A percentile compares a stretch with the other conserved stretches of the same genome.
phyloP scores from a whole-genome alignment of 1,284 basidiomycete species.

The Ceratorhiza oryzae-sativae region DNA sequence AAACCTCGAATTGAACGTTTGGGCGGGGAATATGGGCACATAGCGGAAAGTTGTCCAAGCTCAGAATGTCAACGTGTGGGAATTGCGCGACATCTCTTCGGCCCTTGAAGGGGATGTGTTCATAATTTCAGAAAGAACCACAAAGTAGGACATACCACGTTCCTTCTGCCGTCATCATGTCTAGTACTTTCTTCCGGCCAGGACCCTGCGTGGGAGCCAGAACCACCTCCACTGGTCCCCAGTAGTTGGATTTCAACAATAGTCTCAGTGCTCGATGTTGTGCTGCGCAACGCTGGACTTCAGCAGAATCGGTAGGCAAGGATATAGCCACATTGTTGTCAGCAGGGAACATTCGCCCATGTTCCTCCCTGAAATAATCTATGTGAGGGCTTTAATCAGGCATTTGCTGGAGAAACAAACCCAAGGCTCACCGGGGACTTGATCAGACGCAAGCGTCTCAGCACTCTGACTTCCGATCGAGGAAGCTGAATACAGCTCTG shows the following conservation, averaged over 20 bases:
- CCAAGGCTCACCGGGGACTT: not conserved
- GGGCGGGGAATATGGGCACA: not conserved
- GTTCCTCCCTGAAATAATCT: slow-evolving; percentile 18
- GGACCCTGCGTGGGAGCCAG: not conserved
- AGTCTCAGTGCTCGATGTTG: slow-evolving; percentile 6
- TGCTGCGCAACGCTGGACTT: slow-evolving; percentile 2
- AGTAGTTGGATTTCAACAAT: not conserved
- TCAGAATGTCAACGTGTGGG: not conserved
- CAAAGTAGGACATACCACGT: not conserved
- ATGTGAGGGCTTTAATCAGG: not conserved
- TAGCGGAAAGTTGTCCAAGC: slow-evolving; percentile 7
- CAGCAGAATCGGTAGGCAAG: slow-evolving; percentile 2
- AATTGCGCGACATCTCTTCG: slow-evolving; percentile 8
- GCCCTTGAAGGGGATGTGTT: not conserved
- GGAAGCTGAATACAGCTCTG: slow-evolving; percentile 18
- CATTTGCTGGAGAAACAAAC: not conserved
- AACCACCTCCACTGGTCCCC: slow-evolving; percentile 2
- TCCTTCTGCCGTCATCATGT: slow-evolving; percentile 19
- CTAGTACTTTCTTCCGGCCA: slow-evolving; percentile 6
- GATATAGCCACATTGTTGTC: slow-evolving; percentile 5
- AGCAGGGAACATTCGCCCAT: slow-evolving; percentile 10
- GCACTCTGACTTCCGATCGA: slow-evolving; percentile 17
- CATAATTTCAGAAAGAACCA: not conserved
- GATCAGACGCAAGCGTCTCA: not conserved
- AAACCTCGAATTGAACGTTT: slow-evolving; percentile 21